Evolutionary conservation across 2,329 filamentous ascomycete species (phyloP), one percentile per base, ranked within the genome.

Genomic region (Trichoderma harzianum): DNA sequence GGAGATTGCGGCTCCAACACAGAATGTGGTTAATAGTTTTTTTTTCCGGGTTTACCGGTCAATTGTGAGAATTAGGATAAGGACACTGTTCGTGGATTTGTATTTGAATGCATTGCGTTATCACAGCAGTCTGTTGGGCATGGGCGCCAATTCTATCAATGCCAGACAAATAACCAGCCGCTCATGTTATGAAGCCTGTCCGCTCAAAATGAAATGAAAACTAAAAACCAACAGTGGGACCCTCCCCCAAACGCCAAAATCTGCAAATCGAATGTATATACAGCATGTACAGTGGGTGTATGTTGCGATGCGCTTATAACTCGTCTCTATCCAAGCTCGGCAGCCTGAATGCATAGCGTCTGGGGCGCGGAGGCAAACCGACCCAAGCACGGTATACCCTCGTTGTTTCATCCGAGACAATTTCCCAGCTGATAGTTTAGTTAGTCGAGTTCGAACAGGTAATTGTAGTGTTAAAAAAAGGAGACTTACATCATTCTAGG

Each of bases 401-500:
- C 18, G 77, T 73, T 3, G 83, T 65, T 75, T 89, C 87, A 0
- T 82, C 81, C 4, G 78, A 76, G n/a, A 84, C 16, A 34, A 89
- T 83, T 14, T 81, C 66, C 75, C 79, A 86, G 0, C 85, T 86
- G 14, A n/a, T n/a, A 4, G 11, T 8, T n/a, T 11, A 30, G 63
- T 69, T 60, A 71, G 64, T 24, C 5, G 10, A 34, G 14, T 18
- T 32, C 16, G 14, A 11, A 24, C 26, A 62, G 1, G 8, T 8
- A n/a, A 18, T 18, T 62, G 28, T 24, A 26, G 34, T 10, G 6
- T 26, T 24, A 18, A 24, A 12, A 16, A 32, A 32, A 21, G 30
- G 21, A 51, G 72, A 89, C 93, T 89, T 87, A 96, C 92, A 92
- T 71, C 73, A 87, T 87, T 60, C 82, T 84, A 0, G 95, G 95